phyloP scores from a whole-genome alignment of 1,139 yeast genomes.

The Hemisphaericaspora xylanilytica region DNA sequence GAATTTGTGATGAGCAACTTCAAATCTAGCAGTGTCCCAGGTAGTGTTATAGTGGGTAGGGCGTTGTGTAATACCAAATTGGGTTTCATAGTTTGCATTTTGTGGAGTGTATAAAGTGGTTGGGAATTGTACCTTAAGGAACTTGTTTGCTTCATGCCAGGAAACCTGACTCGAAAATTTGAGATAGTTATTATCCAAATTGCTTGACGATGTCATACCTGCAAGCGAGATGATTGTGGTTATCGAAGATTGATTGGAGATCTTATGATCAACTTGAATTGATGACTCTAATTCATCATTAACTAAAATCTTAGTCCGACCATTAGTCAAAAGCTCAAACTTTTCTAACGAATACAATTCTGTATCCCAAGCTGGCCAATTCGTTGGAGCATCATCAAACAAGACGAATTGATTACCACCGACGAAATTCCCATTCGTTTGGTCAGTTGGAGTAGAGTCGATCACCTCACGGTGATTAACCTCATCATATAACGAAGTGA shows the following conservation, averaged over 20 bases:
- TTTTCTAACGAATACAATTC: conserved; percentile 81
- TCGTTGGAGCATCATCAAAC: conserved; percentile 86
- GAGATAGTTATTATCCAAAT: conserved; percentile 37
- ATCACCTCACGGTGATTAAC: conserved; percentile 64
- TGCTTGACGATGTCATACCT: conserved; percentile 38
- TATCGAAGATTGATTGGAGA: conserved; percentile 57
- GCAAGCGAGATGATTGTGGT: conserved; percentile 70
- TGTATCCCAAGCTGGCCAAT: conserved; percentile 97
- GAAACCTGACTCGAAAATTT: conserved; percentile 66
- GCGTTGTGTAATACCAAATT: conserved; percentile 84
- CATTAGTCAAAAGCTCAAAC: conserved; percentile 45
- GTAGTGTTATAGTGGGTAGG: conserved; percentile 93
- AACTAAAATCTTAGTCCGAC: conserved; percentile 50
- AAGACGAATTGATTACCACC: conserved; percentile 80
- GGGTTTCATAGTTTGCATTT: conserved; percentile 84
- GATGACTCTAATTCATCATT: conserved; percentile 61
- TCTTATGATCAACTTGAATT: conserved; percentile 56
- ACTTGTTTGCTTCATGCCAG: conserved; percentile 87
- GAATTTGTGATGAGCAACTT: conserved; percentile 91
- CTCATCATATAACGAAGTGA: conserved; percentile 66
- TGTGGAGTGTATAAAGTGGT: conserved; percentile 72
- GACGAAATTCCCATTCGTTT: conserved; percentile 35
- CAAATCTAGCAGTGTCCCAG: conserved; percentile 97
- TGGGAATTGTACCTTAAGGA: conserved; percentile 92
- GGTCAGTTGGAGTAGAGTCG: conserved; percentile 48